Conservation (phyloP, 2,329 filamentous ascomycete species). For the Gliomastix tumulicola region DNA sequence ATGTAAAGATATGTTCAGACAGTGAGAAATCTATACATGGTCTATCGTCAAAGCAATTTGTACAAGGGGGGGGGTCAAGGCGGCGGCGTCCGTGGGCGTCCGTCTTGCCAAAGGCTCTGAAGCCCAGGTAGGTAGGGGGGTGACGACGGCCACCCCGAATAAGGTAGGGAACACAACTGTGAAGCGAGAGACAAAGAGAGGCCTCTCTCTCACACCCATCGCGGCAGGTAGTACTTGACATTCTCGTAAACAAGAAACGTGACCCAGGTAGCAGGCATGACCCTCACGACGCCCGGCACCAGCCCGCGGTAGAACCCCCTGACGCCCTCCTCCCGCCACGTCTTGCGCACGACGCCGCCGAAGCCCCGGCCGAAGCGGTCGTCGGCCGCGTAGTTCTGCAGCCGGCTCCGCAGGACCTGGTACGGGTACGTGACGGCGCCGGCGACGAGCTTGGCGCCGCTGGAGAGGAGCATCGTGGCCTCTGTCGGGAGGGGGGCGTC, state of each 20-base stretch:
- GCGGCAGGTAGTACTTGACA: conserved; percentile 63
- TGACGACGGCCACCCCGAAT: no score
- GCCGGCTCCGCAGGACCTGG: conserved; percentile 78
- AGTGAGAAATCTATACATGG: no score
- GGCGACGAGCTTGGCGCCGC: conserved; percentile 77
- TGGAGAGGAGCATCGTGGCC: conserved; percentile 76
- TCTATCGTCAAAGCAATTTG: no score
- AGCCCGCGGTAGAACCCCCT: conserved; percentile 88
- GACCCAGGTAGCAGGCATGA: conserved; percentile 91
- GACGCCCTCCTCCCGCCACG: conserved; percentile 74
- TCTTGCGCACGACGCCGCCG: conserved; percentile 61
- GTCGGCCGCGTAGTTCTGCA: conserved; percentile 85
- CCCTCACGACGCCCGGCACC: conserved; percentile 80
- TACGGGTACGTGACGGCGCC: conserved; percentile 92
- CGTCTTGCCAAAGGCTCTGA: no score
- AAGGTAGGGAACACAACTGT: no score
- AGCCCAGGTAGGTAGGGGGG: no score
- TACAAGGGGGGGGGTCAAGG: no score
- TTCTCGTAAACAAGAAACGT: conserved; percentile 98
- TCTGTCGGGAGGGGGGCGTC: conserved; percentile 50
- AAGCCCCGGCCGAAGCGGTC: conserved; percentile 64
- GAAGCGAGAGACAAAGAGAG: no score
- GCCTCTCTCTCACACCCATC: no score
- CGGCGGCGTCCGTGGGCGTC: no score
- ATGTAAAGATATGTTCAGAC: no score